These are phyloP conservation scores for Eimeria acervulina DNA, from an alignment of 169 alveolate species.

Conservation along the genomic window DNA sequence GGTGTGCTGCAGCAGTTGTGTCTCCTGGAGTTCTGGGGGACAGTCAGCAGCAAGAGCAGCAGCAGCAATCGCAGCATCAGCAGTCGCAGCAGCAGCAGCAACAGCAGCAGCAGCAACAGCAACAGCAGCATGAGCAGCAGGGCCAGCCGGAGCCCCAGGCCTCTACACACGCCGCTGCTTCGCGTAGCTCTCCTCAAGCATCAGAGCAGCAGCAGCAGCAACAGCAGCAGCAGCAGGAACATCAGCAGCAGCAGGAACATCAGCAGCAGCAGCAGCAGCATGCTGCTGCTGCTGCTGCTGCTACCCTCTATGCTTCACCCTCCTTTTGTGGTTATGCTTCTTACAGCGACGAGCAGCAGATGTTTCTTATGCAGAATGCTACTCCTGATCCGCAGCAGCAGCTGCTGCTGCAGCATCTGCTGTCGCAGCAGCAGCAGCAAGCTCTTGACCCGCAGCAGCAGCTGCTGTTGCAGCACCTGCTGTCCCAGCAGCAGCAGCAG, in stretches of 20 bases:
- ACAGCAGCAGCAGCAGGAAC: constrained; percentile 34
- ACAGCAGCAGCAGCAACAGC: neutral
- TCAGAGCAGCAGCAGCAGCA: constrained; percentile 33
- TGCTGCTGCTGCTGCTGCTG: no score
- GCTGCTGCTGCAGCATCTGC: no score
- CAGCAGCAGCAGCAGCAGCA: constrained; percentile 47
- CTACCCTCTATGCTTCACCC: neutral
- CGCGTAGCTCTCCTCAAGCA: neutral
- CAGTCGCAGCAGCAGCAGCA: neutral
- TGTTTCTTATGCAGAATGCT: neutral
- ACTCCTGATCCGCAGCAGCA: constrained; percentile 1
- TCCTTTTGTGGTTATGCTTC: neutral
- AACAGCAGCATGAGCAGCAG: no score
- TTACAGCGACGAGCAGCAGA: constrained; percentile 2
- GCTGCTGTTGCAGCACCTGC: no score
- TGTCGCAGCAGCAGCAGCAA: no score
- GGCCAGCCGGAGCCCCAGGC: no score
- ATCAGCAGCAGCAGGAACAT: constrained; percentile 4
- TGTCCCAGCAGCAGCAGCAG: neutral
- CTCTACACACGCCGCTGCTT: neutral
- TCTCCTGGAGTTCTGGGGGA: neutral
- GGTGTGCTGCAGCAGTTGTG: neutral
- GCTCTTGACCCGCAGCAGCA: no score
- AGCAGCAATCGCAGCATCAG: constrained; percentile 6
- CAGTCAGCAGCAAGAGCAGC: constrained; percentile 48